These are phyloP conservation scores for Xerocomellus intermedius DNA, from an alignment of 768 basidiomycete species.

Conservation along the genomic window DNA sequence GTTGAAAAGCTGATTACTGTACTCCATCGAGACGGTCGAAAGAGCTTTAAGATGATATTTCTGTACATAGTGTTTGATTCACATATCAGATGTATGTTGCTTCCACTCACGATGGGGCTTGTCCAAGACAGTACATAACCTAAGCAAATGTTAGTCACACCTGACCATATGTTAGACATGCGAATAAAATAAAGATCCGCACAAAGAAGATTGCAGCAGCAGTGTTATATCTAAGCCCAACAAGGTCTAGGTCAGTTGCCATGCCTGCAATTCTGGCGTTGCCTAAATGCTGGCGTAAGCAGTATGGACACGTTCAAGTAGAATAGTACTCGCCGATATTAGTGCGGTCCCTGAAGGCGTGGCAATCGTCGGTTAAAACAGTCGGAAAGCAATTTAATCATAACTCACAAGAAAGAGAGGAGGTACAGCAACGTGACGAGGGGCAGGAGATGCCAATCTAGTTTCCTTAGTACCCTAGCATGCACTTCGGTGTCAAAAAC, in stretches of 20 bases:
- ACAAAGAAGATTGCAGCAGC: constrained; percentile 41
- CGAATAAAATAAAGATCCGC: neutral
- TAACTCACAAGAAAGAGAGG: constrained; percentile 20
- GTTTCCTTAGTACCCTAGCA: constrained; percentile 14
- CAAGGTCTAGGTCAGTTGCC: constrained; percentile 36
- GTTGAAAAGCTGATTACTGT: neutral
- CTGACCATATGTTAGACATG: neutral
- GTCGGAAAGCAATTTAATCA: neutral
- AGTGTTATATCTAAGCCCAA: constrained; percentile 37
- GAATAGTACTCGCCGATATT: constrained; percentile 39
- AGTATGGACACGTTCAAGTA: neutral
- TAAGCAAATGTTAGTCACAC: constrained; percentile 7
- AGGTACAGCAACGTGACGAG: constrained; percentile 16
- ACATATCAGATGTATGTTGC: neutral
- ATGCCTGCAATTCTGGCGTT: constrained; percentile 48
- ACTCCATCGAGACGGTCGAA: constrained; percentile 36
- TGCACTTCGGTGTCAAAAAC: neutral
- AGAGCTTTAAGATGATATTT: constrained; percentile 37
- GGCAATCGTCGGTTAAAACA: neutral
- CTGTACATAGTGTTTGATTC: constrained; percentile 14
- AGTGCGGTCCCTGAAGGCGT: constrained; percentile 38
- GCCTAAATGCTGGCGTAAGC: constrained; percentile 25
- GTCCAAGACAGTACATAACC: constrained; percentile 37
- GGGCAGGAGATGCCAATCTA: constrained; percentile 22
- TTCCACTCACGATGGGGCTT: constrained; percentile 38